Evolutionary conservation across 345 rosid species (phyloP).

Genomic region (Camelina hispida): DNA sequence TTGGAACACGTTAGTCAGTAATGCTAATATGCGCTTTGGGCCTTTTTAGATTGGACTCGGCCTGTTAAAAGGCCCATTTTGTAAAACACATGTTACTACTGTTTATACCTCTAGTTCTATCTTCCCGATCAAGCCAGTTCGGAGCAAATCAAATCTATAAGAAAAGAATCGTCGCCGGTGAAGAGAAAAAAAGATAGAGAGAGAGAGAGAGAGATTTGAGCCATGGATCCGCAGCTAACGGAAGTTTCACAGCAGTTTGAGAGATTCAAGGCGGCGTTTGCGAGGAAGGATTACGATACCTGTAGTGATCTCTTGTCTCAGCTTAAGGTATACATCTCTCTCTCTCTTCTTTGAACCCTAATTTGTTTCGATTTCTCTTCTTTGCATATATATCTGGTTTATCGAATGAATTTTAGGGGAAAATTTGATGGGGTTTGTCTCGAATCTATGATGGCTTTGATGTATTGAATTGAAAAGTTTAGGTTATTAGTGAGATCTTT

Average conservation of each 20-base stretch:
- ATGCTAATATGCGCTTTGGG: slow-evolving; percentile 26
- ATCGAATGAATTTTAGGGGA: not conserved
- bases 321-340: slow-evolving; percentile 65
- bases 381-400: not conserved
- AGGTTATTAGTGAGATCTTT: slow-evolving; percentile 21
- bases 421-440: not conserved
- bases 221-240: slow-evolving; percentile 84
- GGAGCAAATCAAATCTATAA: slow-evolving; percentile 14
- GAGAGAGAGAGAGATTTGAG: slow-evolving; percentile 20
- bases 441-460: slow-evolving; percentile 9
- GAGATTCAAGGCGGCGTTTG: slow-evolving; percentile 81
- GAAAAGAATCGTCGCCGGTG: slow-evolving; percentile 23
- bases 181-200: slow-evolving; percentile 16
- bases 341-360: slow-evolving; percentile 45
- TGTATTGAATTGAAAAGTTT: not conserved
- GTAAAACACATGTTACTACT: not conserved
- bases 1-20: slow-evolving; percentile 29
- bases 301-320: slow-evolving; percentile 66
- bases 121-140: slow-evolving; percentile 53
- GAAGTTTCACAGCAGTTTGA: slow-evolving; percentile 88
- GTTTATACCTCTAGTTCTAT: slow-evolving; percentile 32
- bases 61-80: slow-evolving; percentile 32
- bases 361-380: slow-evolving; percentile 16
- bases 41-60: not conserved
- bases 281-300: slow-evolving; percentile 67